Conservation (phyloP, 2,329 filamentous ascomycete genomes). For the Raffaelea albimanens region DNA sequence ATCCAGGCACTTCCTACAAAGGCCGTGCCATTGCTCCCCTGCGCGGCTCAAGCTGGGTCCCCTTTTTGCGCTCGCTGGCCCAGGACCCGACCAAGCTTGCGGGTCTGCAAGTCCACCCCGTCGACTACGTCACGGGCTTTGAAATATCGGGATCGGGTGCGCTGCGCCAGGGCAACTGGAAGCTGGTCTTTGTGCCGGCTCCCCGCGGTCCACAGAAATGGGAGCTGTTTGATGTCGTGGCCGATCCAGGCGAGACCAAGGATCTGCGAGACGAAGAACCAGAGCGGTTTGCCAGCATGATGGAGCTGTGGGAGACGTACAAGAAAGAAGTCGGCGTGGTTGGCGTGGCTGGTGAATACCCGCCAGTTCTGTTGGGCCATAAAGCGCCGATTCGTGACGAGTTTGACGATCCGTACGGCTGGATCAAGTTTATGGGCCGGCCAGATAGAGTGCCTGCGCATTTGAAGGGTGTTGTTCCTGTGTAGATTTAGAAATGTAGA, state of each 20-base stretch:
- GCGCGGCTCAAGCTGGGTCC: constrained; percentile 15
- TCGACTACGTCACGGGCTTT: constrained; percentile 19
- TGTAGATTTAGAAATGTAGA: too few species aligned
- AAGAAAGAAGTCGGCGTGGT: constrained; percentile 39
- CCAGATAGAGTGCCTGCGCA: too few species aligned
- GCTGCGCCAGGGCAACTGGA: constrained; percentile 24
- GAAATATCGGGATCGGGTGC: constrained; percentile 24
- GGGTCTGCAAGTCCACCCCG: constrained; percentile 1
- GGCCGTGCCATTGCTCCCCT: constrained; percentile 22
- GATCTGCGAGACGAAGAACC: constrained; percentile 18
- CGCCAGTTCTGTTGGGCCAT: background rate
- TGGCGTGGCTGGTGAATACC: constrained; percentile 27
- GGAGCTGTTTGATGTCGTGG: constrained; percentile 23
- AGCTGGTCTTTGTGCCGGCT: constrained; percentile 18
- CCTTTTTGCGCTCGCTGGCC: background rate
- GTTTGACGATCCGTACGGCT: background rate
- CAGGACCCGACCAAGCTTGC: background rate
- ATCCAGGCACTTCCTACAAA: constrained; percentile 40
- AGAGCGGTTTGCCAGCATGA: constrained; percentile 18
- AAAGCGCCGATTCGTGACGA: background rate
- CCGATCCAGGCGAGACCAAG: constrained; percentile 22
- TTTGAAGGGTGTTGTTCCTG: too few species aligned
- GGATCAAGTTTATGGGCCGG: background rate
- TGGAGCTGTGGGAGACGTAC: constrained; percentile 26
- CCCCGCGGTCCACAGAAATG: constrained; percentile 20